A percentile compares a stretch with the other conserved stretches of the same genome.
Evolutionary conservation across 805 yeast genomes (phyloP).

Genomic region (Lachancea fermentati): DNA sequence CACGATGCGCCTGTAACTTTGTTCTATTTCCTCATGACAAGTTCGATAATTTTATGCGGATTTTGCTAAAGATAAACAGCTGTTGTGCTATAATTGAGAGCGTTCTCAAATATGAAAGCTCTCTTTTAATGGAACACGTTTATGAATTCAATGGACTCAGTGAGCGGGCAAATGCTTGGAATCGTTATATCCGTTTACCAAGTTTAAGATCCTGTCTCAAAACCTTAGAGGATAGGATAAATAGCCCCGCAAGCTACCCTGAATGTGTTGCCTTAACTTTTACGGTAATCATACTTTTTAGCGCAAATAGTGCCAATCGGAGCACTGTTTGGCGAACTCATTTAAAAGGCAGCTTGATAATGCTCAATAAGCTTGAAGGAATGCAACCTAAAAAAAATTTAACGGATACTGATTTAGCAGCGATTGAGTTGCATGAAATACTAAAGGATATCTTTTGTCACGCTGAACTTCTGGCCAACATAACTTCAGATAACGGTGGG

Average conservation of each 20-base stretch:
- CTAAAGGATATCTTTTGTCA: constrained; percentile 9
- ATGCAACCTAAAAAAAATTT: not conserved
- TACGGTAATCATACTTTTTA: constrained; percentile 7
- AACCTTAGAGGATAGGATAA: constrained; percentile 1
- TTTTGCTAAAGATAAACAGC: constrained; percentile 2
- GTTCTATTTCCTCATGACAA: constrained; percentile 8
- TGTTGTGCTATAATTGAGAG: constrained; percentile 1
- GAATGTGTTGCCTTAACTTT: constrained; percentile 8
- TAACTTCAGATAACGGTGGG: constrained; percentile 13
- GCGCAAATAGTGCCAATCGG: constrained; percentile 7
- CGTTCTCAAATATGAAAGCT: constrained; percentile 8
- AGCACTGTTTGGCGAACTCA: constrained; percentile 11
- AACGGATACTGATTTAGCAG: not conserved
- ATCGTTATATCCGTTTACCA: constrained; percentile 12
- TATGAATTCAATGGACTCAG: constrained; percentile 4
- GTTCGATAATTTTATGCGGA: constrained; percentile 3
- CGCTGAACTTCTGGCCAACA: constrained; percentile 9
- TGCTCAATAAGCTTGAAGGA: constrained; percentile 5
- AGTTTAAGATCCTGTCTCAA: constrained; percentile 10
- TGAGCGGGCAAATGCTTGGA: constrained; percentile 9
- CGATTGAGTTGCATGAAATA: constrained; percentile 5
- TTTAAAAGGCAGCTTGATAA: constrained; percentile 3
- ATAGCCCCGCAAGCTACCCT: constrained; percentile 1
- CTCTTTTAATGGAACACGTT: constrained; percentile 9
- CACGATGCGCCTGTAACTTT: constrained; percentile 5